A percentile compares a stretch with the other conserved stretches of the same genome.
Conservation (phyloP, 768 basidiomycete genomes). For the Russula abietina region DNA sequence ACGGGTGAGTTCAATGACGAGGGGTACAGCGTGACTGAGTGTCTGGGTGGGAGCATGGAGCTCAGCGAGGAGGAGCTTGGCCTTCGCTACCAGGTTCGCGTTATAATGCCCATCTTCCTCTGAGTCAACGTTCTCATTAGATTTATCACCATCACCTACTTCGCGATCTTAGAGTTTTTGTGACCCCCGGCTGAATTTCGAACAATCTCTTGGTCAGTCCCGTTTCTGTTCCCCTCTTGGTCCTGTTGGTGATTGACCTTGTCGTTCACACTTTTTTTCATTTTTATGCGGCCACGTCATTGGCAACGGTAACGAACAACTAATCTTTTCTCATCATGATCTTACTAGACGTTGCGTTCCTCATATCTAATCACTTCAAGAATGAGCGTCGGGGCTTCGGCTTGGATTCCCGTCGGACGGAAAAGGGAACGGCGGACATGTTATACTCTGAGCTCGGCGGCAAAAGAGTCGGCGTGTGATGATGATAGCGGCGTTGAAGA, state of each 20-base stretch:
- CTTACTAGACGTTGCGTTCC: conserved; percentile 77
- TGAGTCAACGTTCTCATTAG: background rate
- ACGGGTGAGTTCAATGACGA: conserved; percentile 81
- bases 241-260: background rate
- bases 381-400: conserved; percentile 41
- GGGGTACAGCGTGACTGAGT: conserved; percentile 75
- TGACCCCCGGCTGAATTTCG: conserved; percentile 90
- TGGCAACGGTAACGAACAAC: background rate
- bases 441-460: conserved; percentile 32
- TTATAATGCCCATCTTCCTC: background rate
- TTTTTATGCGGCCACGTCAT: background rate
- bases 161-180: conserved; percentile 62
- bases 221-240: background rate
- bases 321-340: background rate
- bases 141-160: background rate
- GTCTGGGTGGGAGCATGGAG: conserved; percentile 94
- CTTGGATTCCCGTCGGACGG: conserved; percentile 21
- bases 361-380: conserved; percentile 77
- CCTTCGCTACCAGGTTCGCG: conserved; percentile 76
- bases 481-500: background rate
- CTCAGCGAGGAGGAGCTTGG: conserved; percentile 82
- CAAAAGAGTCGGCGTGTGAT: conserved; percentile 22
- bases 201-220: conserved; percentile 80
- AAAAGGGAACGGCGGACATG: conserved; percentile 27
- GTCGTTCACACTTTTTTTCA: background rate